A percentile compares a stretch with the other conserved stretches of the same genome.
Conservation (phyloP, 805 yeast species). For the Lachancea mirantina region DNA sequence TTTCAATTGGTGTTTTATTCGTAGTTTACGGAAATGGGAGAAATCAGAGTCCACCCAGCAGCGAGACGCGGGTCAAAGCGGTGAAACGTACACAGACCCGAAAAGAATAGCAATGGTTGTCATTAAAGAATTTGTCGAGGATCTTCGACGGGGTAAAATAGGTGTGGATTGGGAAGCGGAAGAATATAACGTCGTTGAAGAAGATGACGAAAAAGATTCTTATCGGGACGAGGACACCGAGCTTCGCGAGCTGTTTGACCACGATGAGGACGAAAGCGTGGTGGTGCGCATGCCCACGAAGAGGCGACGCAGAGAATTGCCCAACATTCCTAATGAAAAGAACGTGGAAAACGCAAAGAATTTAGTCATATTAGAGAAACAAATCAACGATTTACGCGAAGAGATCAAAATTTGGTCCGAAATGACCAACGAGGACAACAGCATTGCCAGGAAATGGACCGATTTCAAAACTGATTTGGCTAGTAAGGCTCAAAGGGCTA, state of each 20-base stretch:
- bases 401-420: slow-evolving; percentile 24
- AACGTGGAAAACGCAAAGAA: slow-evolving; percentile 26
- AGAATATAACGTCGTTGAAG: slow-evolving; percentile 9
- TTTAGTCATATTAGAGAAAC: slow-evolving; percentile 17
- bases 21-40: slow-evolving; percentile 18
- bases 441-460: too few relatives aligned
- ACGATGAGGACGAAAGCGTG: slow-evolving; percentile 10
- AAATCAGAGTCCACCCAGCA: not conserved
- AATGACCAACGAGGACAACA: slow-evolving; percentile 1
- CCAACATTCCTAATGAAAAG: slow-evolving; percentile 25
- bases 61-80: slow-evolving; percentile 7
- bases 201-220: slow-evolving; percentile 9
- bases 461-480: not conserved
- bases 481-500: not conserved
- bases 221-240: slow-evolving; percentile 17
- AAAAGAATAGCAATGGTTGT: slow-evolving; percentile 20
- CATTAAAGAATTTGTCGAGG: slow-evolving; percentile 27
- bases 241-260: slow-evolving; percentile 16
- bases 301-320: slow-evolving; percentile 3
- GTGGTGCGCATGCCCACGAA: not conserved
- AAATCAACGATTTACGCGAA: slow-evolving; percentile 17
- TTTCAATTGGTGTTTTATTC: slow-evolving; percentile 29
- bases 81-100: slow-evolving; percentile 15
- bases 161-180: slow-evolving; percentile 27
- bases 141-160: slow-evolving; percentile 21